Evolutionary conservation across 1,139 yeast species (phyloP).

Genomic region (Scheffersomyces cryptocercus): DNA sequence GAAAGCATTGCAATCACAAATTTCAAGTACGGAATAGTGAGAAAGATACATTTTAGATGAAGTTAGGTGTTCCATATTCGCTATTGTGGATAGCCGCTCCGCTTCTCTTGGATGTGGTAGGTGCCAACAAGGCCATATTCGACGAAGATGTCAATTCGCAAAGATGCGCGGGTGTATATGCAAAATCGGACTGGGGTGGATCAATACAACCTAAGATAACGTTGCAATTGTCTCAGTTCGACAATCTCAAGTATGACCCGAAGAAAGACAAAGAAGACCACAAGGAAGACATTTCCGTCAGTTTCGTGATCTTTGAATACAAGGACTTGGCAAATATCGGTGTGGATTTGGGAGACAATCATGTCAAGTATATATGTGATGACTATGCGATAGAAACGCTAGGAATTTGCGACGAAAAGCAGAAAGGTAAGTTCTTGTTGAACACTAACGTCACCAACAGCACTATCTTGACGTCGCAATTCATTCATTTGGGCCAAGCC

Average conservation of each 20-base stretch:
- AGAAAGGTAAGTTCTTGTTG: slow-evolving; percentile 65
- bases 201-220: slow-evolving; percentile 61
- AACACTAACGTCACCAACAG: slow-evolving; percentile 44
- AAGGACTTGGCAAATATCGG: slow-evolving; percentile 76
- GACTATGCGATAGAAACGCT: slow-evolving; percentile 58
- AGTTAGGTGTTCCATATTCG: too few relatives aligned
- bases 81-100: too few relatives aligned
- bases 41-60: not conserved
- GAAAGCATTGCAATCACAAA: too few relatives aligned
- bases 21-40: too few relatives aligned
- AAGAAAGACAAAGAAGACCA: slow-evolving; percentile 22
- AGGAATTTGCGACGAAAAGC: slow-evolving; percentile 51
- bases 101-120: slow-evolving; percentile 4
- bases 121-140: slow-evolving; percentile 53
- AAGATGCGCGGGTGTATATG: slow-evolving; percentile 87
- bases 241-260: slow-evolving; percentile 34
- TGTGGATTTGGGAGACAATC: slow-evolving; percentile 31
- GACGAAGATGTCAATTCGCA: slow-evolving; percentile 52
- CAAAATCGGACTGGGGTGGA: slow-evolving; percentile 88
- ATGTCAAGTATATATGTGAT: slow-evolving; percentile 70
- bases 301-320: slow-evolving; percentile 81
- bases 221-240: slow-evolving; percentile 41
- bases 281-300: slow-evolving; percentile 44
- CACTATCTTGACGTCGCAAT: slow-evolving; percentile 56
- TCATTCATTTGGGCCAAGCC: slow-evolving; percentile 60